Evolutionary conservation across 1,284 basidiomycete genomes (phyloP).

Genomic region (Naganishia sp.): DNA sequence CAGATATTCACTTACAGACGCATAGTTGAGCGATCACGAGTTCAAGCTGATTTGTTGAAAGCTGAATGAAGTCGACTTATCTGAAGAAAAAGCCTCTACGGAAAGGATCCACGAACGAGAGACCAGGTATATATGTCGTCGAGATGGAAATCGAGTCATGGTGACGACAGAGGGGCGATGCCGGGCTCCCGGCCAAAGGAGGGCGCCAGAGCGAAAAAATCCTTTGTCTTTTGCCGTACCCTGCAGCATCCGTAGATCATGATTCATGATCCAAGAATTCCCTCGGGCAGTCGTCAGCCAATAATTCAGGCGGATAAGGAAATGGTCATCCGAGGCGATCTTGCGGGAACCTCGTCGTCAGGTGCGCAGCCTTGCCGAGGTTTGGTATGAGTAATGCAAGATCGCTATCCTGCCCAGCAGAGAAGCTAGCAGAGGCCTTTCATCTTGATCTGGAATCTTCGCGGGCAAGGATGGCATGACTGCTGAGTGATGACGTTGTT

Average conservation of each 20-base stretch:
- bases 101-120: neutral
- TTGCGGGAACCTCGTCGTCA: neutral
- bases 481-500: neutral
- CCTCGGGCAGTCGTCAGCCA: constrained; percentile 2
- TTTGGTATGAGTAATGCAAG: neutral
- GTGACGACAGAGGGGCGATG: neutral
- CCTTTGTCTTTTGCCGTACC: constrained; percentile 6
- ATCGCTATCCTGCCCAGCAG: neutral
- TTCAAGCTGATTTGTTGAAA: neutral
- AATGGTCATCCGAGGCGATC: neutral
- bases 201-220: neutral
- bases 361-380: neutral
- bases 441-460: neutral
- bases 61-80: neutral
- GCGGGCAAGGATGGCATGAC: neutral
- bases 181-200: constrained; percentile 2
- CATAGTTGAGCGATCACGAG: neutral
- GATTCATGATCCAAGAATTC: neutral
- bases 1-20: neutral
- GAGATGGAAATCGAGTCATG: neutral
- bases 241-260: neutral
- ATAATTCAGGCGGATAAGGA: neutral
- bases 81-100: neutral
- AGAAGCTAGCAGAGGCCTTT: neutral
- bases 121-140: neutral